Conservation (phyloP, 805 yeast genomes). For the Torulaspora franciscae region DNA sequence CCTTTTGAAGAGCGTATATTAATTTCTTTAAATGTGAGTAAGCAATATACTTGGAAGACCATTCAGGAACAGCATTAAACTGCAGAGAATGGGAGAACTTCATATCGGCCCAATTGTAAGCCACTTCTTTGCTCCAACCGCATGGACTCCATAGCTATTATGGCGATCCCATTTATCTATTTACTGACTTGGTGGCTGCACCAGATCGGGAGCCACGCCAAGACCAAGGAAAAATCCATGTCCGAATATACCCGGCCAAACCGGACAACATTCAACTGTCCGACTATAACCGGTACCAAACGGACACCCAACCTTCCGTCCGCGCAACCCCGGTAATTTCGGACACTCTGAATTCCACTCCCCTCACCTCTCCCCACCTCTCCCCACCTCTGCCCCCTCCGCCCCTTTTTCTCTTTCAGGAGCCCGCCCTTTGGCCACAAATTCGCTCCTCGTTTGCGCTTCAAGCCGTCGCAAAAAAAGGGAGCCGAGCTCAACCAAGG, state of each 20-base stretch:
- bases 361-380: background rate
- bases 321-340: background rate
- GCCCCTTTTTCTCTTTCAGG: background rate
- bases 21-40: slow-evolving; percentile 83
- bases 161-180: background rate
- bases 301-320: background rate
- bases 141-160: background rate
- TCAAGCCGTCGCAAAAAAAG: background rate
- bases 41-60: slow-evolving; percentile 90
- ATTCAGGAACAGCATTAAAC: slow-evolving; percentile 97
- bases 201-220: background rate
- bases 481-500: background rate
- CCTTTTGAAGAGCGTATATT: slow-evolving; percentile 77
- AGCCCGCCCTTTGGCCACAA: background rate
- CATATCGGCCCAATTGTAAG: slow-evolving; percentile 42
- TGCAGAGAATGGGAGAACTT: slow-evolving; percentile 93
- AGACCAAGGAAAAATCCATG: background rate
- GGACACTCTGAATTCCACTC: background rate
- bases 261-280: background rate
- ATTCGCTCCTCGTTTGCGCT: background rate
- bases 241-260: background rate
- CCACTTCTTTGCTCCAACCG: background rate
- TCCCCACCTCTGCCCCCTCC: background rate
- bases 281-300: background rate
- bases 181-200: background rate